Conservation (phyloP, 495 filamentous ascomycete species). For the Aspergillus indologenus region DNA sequence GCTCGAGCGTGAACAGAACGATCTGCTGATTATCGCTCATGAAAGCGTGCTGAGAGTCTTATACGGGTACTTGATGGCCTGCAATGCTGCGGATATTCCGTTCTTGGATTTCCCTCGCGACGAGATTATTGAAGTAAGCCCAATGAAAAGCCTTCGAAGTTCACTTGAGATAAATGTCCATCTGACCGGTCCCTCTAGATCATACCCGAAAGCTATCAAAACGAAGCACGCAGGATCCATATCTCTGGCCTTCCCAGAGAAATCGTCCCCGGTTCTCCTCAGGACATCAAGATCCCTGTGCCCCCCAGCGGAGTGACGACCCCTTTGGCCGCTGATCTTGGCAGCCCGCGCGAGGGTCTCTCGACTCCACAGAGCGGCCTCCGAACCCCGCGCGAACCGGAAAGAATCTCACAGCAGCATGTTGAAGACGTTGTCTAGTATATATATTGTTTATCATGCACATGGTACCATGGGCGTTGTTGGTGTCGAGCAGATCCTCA, state of each 20-base stretch:
- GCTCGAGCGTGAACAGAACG: constrained; percentile 93
- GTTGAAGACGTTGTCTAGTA: constrained; percentile 48
- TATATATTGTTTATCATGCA: constrained; percentile 3
- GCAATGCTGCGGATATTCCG: constrained; percentile 93
- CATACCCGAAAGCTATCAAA: constrained; percentile 95
- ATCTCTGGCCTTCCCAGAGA: constrained; percentile 62
- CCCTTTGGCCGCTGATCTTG: constrained; percentile 44
- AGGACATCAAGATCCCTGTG: constrained; percentile 82
- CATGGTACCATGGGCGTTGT: constrained; percentile 1
- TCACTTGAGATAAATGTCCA: constrained; percentile 8
- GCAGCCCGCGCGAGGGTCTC: constrained; percentile 42
- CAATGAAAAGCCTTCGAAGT: background rate
- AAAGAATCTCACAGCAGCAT: constrained; percentile 48
- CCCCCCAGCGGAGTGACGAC: constrained; percentile 55
- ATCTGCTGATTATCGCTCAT: constrained; percentile 95
- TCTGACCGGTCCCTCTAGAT: constrained; percentile 52
- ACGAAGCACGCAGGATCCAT: constrained; percentile 83
- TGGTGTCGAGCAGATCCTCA: background rate
- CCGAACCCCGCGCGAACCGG: constrained; percentile 44
- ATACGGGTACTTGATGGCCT: constrained; percentile 98
- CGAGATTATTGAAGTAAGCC: constrained; percentile 84
- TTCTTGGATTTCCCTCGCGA: constrained; percentile 90
- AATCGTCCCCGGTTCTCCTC: constrained; percentile 69
- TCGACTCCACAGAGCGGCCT: constrained; percentile 44
- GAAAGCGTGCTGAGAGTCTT: constrained; percentile 94